Evolutionary conservation across 129 eudicot species (phyloP), one percentile per base, ranked within the genome.

Genomic region (Cynara cardunculus): DNA sequence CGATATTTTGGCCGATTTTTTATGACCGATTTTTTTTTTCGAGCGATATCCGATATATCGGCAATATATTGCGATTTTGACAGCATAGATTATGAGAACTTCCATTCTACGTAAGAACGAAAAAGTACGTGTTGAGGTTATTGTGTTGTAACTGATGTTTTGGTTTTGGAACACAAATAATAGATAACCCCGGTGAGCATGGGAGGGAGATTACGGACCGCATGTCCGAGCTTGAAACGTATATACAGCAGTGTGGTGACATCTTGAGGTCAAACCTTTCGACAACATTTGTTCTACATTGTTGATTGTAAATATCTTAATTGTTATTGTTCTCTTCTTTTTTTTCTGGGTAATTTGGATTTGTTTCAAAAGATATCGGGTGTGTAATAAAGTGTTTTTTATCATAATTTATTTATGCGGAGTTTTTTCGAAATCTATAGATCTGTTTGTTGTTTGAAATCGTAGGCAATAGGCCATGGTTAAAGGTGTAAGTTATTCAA

Each of bases 201-300:
- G 90, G 89, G 87, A 1, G 62, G 62, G 62, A 87, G 85, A 70
- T 80, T 92, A 39, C 96, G 99, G 41, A 72, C 85, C 1, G 90
- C 97, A 44, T 95, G 94, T 81, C 97, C 89, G 30, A 89, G 90
- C 83, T 86, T 95, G 85, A 95, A 90, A 77, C 99, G 99, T 68
- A 88, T 95, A 78, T 95, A 83, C 84, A 90, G 89, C 88, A 90
- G 98, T 85, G 49, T 87, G 64, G 91, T 83, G 77, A 81, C 89
- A 16, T 53, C 64, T 53, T 53, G 64, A 53, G 18, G 22, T 53
- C 64, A 53, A 53, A 53, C 64, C 64, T 53, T 0, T 53, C 64
- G 4, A 18, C 64, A 53, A 18, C 64, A 18, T 53, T 56, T 18
- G 65, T n/a, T 14, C 65, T 56, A 56, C 65, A 56, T 56, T 56